phyloP scores from a whole-genome alignment of 176 grass and related monocot genomes.

The Melocanna baccifera region DNA sequence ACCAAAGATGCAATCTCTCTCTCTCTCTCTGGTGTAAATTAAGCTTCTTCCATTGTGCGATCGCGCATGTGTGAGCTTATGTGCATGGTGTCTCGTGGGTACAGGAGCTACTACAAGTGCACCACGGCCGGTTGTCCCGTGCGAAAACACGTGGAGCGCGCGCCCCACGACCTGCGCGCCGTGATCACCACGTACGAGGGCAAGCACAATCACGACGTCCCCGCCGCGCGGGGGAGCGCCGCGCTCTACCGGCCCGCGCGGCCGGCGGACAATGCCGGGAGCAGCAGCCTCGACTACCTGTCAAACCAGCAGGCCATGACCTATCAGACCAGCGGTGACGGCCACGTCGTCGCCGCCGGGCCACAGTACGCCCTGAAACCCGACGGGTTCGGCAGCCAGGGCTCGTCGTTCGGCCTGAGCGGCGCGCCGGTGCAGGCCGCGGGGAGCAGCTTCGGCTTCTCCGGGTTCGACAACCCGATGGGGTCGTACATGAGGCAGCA shows the following conservation, averaged over 20 bases:
- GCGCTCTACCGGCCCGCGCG: slow-evolving; percentile 55
- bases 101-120: slow-evolving; percentile 98
- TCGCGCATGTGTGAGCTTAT: neutral
- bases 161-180: slow-evolving; percentile 76
- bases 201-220: slow-evolving; percentile 97
- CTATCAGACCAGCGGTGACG: slow-evolving; percentile 17
- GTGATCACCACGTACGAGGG: slow-evolving; percentile 99
- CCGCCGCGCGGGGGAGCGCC: slow-evolving; percentile 66
- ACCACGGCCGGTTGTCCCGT: slow-evolving; percentile 76
- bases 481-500: slow-evolving; percentile 62
- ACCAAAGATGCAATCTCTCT: neutral
- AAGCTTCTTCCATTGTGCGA: neutral
- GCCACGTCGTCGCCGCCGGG: neutral
- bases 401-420: slow-evolving; percentile 31
- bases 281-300: slow-evolving; percentile 34
- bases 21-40: neutral
- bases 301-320: slow-evolving; percentile 22
- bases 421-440: slow-evolving; percentile 27
- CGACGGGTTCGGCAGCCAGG: slow-evolving; percentile 38
- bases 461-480: slow-evolving; percentile 48
- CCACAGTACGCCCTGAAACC: slow-evolving; percentile 25
- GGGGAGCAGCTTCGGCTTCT: slow-evolving; percentile 28
- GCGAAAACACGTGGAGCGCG: slow-evolving; percentile 96
- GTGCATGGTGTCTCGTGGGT: neutral
- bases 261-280: slow-evolving; percentile 27